Evolutionary conservation across 1,284 basidiomycete genomes (phyloP).

Genomic region (Cutaneotrichosporon daszewskae): DNA sequence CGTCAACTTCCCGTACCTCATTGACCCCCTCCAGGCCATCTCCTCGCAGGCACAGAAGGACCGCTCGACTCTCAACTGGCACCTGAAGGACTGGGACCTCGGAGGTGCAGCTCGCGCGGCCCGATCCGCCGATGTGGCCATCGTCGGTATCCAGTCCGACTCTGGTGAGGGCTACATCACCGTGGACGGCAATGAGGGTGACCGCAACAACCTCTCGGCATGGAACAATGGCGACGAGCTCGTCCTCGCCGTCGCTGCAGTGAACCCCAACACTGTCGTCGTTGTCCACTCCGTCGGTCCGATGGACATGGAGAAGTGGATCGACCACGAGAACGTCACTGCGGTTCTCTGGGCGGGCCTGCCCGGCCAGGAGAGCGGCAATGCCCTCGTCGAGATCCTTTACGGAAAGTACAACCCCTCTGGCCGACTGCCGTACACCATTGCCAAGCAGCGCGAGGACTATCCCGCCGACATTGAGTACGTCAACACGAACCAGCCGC

Average conservation of each 20-base stretch:
- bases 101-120: conserved; percentile 53
- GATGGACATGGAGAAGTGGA: conserved; percentile 67
- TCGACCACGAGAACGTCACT: conserved; percentile 59
- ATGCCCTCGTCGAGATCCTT: conserved; percentile 60
- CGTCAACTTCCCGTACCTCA: conserved; percentile 51
- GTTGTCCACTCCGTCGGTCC: conserved; percentile 72
- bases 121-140: conserved; percentile 55
- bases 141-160: conserved; percentile 63
- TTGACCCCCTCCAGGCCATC: conserved; percentile 62
- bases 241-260: conserved; percentile 42
- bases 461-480: conserved; percentile 54
- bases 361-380: conserved; percentile 71
- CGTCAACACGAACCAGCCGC: conserved; percentile 48
- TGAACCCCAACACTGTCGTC: conserved; percentile 68
- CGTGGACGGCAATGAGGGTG: conserved; percentile 58
- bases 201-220: conserved; percentile 71
- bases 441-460: conserved; percentile 62
- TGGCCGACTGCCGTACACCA: conserved; percentile 72
- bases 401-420: conserved; percentile 61
- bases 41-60: conserved; percentile 56
- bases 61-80: conserved; percentile 51
- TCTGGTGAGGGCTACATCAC: conserved; percentile 72
- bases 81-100: conserved; percentile 62
- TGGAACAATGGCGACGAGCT: conserved; percentile 67
- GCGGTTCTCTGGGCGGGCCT: conserved; percentile 50